Conservation (phyloP, 495 filamentous ascomycete species). For the Aspergillus biplanus region DNA sequence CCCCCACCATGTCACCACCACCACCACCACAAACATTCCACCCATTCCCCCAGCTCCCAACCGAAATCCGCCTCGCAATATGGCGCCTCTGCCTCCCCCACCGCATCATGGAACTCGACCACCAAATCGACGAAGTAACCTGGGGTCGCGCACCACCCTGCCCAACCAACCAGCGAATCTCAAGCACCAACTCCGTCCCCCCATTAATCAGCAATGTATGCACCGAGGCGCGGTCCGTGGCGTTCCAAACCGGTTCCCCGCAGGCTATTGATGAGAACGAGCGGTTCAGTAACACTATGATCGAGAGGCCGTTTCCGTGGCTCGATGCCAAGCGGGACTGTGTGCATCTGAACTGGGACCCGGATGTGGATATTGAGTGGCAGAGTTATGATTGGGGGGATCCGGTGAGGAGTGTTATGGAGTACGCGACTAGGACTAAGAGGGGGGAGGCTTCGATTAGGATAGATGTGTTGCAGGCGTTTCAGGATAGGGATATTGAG, state of each 20-base stretch:
- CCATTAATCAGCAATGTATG: constrained; percentile 3
- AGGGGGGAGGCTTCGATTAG: constrained; percentile 9
- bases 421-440: constrained; percentile 4
- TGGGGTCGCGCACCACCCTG: constrained; percentile 1
- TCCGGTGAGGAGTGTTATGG: constrained; percentile 6
- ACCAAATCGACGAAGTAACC: neutral
- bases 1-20: neutral
- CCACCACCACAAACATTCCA: neutral
- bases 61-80: neutral
- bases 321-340: neutral
- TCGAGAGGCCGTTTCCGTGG: neutral
- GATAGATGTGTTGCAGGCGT: neutral
- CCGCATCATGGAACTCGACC: constrained; percentile 5
- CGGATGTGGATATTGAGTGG: constrained; percentile 4
- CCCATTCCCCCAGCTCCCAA: neutral
- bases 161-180: neutral
- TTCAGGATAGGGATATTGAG: neutral
- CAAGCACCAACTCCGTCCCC: neutral
- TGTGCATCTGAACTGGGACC: constrained; percentile 6
- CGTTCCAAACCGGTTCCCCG: neutral
- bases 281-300: neutral
- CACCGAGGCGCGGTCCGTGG: constrained; percentile 3
- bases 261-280: neutral
- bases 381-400: constrained; percentile 2
- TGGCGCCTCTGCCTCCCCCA: constrained; percentile 3